Conservation (phyloP, 441 rosid genomes). For the Capsella rubella region DNA sequence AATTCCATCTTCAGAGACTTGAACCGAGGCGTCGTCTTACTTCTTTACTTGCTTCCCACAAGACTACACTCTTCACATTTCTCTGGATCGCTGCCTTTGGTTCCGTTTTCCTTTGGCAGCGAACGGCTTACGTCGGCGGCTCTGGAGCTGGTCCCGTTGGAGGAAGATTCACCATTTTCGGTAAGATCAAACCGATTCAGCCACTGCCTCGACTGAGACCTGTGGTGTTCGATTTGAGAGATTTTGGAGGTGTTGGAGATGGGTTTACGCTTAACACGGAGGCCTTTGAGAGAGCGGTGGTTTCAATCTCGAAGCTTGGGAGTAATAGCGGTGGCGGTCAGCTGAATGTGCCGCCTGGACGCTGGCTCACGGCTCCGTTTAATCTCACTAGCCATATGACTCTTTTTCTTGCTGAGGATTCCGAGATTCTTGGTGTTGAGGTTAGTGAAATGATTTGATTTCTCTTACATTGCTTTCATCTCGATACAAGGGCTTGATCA, state of each 20-base stretch:
- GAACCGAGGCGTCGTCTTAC: conserved; percentile 69
- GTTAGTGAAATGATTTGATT: conserved; percentile 45
- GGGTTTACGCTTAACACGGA: conserved; percentile 80
- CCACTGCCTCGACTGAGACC: conserved; percentile 68
- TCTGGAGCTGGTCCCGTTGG: conserved; percentile 36
- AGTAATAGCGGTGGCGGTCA: conserved; percentile 85
- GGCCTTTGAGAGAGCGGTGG: conserved; percentile 89
- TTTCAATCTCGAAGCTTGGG: conserved; percentile 75
- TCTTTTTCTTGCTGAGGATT: conserved; percentile 83
- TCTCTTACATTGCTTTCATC: not conserved
- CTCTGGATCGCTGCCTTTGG: conserved; percentile 86
- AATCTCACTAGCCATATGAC: conserved; percentile 96
- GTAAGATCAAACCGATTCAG: conserved; percentile 47
- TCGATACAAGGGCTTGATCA: not conserved
- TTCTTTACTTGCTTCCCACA: conserved; percentile 69
- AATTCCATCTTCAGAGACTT: conserved; percentile 52
- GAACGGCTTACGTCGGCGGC: conserved; percentile 42
- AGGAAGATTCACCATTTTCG: conserved; percentile 51
- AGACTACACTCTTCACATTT: conserved; percentile 72
- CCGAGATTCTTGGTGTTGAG: conserved; percentile 85
- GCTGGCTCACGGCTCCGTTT: conserved; percentile 96
- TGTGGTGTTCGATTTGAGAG: conserved; percentile 75
- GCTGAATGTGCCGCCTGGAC: conserved; percentile 90
- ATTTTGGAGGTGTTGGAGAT: conserved; percentile 93
- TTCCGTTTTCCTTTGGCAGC: conserved; percentile 86